These are phyloP conservation scores for Ramaria sp. DNA, from an alignment of 768 basidiomycete genomes.

Conservation along the genomic window DNA sequence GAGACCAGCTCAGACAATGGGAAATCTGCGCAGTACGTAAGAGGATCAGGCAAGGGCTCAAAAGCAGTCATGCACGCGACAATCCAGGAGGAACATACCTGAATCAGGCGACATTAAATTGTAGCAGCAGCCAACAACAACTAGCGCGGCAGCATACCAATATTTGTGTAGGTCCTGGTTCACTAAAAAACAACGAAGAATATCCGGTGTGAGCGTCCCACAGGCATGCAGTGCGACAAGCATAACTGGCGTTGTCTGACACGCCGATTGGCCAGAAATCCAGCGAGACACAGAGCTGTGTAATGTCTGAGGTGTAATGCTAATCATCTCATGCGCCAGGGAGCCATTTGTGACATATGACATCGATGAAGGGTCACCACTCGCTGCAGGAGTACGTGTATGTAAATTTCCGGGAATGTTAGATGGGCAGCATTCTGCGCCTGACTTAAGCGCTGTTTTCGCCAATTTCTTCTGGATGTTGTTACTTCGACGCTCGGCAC, in stretches of 20 bases:
- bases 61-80: slow-evolving; percentile 1
- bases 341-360: slow-evolving; percentile 17
- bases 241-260: slow-evolving; percentile 32
- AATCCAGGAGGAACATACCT: slow-evolving; percentile 26
- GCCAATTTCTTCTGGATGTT: background rate
- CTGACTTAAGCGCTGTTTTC: background rate
- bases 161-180: slow-evolving; percentile 13
- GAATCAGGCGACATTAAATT: slow-evolving; percentile 45
- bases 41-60: background rate
- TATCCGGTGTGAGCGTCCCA: slow-evolving; percentile 59
- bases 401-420: background rate
- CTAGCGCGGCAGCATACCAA: slow-evolving; percentile 44
- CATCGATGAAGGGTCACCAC: background rate
- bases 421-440: background rate
- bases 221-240: slow-evolving; percentile 69
- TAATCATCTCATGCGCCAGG: slow-evolving; percentile 46
- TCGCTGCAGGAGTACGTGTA: background rate
- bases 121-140: slow-evolving; percentile 73
- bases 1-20: slow-evolving; percentile 33
- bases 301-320: slow-evolving; percentile 41
- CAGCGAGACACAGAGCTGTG: slow-evolving; percentile 39
- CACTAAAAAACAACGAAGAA: slow-evolving; percentile 42
- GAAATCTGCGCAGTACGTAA: slow-evolving; percentile 33
- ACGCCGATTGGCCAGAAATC: slow-evolving; percentile 22
- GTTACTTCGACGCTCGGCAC: slow-evolving; percentile 37